Evolutionary conservation across 305 asterid genomes (phyloP), one percentile per base, ranked within the genome.

Genomic region (Rubia occidens): DNA sequence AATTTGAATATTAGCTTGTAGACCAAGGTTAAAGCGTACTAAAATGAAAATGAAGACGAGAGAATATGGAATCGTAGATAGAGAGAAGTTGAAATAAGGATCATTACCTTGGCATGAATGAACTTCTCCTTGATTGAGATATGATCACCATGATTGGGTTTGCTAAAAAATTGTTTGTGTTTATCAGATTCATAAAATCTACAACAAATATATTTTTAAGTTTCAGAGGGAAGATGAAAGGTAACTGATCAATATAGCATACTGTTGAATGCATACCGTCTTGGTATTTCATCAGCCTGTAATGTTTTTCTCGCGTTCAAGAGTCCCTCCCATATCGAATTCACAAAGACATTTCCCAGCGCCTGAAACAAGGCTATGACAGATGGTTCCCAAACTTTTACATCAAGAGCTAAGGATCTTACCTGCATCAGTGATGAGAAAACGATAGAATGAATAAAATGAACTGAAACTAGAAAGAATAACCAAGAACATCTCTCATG

Each of bases 311-410:
- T 88, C 72, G 95, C 84, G 70, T 84, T 81, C 79, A 93, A 83
- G 77, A 86, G 70, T 55, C 86, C 96, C 81, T 95, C 99, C 99
- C 99, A 95, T 47, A 95, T 86, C 45, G 98, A 89, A 81, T 95
- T 95, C 44, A 91, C 95, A 71, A 87, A 91, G 35, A 90, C 80
- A 81, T 95, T 95, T 21, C 99, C 99, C 80, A 91, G 78, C 63
- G 99, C 87, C 82, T 88, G 98, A 84, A 95, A 95, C 77, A 95
- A 85, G 78, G 82, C 81, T 77, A 95, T 79, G 59, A 95, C 99
- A 51, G 99, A 89, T 15, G 98, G 96, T 80, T 95, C 99, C 99
- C 99, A 95, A 18, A 89, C 93, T 84, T 86, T 95, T 61, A 95
- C 97, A 80, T 95, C 99, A 40, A 95, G 99, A 64, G 98, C 92